A percentile compares a stretch with the other conserved stretches of the same genome.
phyloP scores from a whole-genome alignment of 140 eudicot genomes.

The Anethum foeniculum region DNA sequence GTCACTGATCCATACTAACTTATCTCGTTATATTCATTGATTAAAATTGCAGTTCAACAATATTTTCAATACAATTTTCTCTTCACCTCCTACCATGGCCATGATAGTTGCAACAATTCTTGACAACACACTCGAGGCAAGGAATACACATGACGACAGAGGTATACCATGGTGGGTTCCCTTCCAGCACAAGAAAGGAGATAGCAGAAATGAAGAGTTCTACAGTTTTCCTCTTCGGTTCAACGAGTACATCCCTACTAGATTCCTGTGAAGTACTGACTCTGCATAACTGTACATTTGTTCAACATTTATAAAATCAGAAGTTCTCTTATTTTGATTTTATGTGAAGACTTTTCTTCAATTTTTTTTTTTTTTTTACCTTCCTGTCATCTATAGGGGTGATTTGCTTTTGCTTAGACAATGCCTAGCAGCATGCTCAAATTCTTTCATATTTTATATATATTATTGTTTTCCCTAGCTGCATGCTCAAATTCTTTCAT shows the following conservation, averaged over 20 bases:
- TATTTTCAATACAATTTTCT: conserved; percentile 75
- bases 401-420: background rate
- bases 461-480: no score
- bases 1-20: background rate
- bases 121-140: conserved; percentile 71
- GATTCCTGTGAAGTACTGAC: conserved; percentile 45
- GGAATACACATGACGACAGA: conserved; percentile 49
- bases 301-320: background rate
- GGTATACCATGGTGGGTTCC: conserved; percentile 94
- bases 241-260: conserved; percentile 63
- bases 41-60: conserved; percentile 65
- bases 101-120: conserved; percentile 56
- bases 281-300: background rate
- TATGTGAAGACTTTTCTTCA: background rate
- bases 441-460: background rate
- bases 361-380: background rate
- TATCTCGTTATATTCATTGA: background rate
- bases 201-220: conserved; percentile 86
- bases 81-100: conserved; percentile 82
- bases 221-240: conserved; percentile 78
- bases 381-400: background rate
- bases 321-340: background rate
- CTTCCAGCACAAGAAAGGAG: conserved; percentile 82
- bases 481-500: background rate
- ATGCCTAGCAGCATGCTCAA: background rate